Evolutionary conservation across 306 rosid species (phyloP).

Genomic region (Neltuma alba): DNA sequence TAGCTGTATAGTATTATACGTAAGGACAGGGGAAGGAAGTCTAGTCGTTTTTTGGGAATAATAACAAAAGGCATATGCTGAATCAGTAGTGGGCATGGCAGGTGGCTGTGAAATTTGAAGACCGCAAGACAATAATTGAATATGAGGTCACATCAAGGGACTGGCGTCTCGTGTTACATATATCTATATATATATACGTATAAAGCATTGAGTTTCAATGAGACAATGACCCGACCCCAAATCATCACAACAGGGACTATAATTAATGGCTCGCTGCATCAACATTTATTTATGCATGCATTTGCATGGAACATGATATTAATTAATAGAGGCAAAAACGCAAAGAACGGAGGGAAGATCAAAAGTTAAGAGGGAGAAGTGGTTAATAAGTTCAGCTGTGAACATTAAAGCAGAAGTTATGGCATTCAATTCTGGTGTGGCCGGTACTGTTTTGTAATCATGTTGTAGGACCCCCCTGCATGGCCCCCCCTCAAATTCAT

Average conservation of each 20-base stretch:
- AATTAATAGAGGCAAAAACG: background rate
- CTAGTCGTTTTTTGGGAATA: background rate
- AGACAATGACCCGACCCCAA: too few species aligned
- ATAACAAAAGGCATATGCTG: background rate
- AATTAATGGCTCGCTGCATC: background rate
- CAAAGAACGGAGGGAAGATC: background rate
- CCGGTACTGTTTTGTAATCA: constrained; percentile 39
- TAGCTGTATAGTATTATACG: too few species aligned
- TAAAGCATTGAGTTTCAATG: background rate
- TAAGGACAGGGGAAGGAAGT: background rate
- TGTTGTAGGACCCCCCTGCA: too few species aligned
- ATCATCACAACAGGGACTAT: background rate
- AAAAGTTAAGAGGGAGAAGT: too few species aligned
- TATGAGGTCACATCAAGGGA: background rate
- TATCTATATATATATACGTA: too few species aligned
- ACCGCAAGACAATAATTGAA: background rate
- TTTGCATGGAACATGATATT: background rate
- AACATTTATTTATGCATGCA: background rate
- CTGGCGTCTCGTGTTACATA: background rate
- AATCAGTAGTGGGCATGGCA: background rate
- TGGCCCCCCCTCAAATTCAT: constrained; percentile 1
- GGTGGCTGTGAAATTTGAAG: background rate
- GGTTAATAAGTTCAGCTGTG: too few species aligned
- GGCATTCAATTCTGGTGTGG: constrained; percentile 43
- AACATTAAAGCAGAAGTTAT: too few species aligned